phyloP scores from a whole-genome alignment of 2,329 filamentous ascomycete species.

The Trichoderma koningii region DNA sequence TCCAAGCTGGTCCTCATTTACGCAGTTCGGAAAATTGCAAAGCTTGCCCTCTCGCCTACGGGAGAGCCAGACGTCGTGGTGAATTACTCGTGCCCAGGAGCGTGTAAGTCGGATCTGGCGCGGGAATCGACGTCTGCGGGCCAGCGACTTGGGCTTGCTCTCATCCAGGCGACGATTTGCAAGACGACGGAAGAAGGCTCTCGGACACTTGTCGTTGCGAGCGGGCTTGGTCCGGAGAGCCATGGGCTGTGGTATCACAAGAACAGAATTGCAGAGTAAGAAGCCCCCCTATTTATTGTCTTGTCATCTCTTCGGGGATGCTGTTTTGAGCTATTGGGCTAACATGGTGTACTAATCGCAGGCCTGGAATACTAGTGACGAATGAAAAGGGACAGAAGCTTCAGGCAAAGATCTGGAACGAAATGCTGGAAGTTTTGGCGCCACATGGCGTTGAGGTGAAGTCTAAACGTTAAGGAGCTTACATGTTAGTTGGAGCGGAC shows the following conservation, averaged over 20 bases:
- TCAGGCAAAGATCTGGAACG: conserved; percentile 14
- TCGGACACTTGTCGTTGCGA: conserved; percentile 4
- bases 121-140: not conserved
- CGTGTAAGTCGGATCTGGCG: not conserved
- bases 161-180: conserved; percentile 12
- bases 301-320: not conserved
- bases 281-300: not conserved
- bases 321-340: not conserved
- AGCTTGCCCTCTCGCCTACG: not conserved
- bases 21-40: not conserved
- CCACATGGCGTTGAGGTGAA: conserved; percentile 3
- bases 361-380: conserved; percentile 7
- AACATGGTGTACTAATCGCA: not conserved
- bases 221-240: not conserved
- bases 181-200: conserved; percentile 11
- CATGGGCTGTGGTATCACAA: conserved; percentile 9
- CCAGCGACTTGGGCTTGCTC: not conserved
- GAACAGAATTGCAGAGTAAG: conserved; percentile 16
- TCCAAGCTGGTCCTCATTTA: conserved; percentile 11
- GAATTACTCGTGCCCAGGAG: conserved; percentile 15
- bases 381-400: not conserved
- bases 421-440: not conserved
- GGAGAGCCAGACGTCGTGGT: not conserved
- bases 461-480: not conserved
- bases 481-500: too few relatives aligned